Evolutionary conservation across 1,139 yeast genomes (phyloP), one percentile per base, ranked within the genome.

Genomic region (Blastobotrys illinoisensis): DNA sequence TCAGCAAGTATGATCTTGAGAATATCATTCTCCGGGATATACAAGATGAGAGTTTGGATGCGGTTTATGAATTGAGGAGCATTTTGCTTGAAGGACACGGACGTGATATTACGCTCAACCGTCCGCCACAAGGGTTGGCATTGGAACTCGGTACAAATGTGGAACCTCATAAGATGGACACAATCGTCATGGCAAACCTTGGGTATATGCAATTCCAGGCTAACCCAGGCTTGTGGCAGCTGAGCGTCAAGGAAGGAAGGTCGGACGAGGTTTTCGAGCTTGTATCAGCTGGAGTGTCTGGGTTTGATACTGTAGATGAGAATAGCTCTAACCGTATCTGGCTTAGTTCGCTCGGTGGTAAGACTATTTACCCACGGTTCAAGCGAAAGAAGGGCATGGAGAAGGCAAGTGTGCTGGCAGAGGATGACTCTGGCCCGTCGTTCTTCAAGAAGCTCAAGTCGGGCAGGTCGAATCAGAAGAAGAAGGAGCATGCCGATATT

Each of bases 141-240:
- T 64, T 86, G 14, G 77, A 77, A 40, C 66, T 84, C 11, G 67
- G 71, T 13, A 64, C 69, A 11, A 44, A 58, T 2, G 45, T 51
- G 13, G 55, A 57, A 2, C 55, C 62, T 0, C 50, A 44, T 13
- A 46, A 63, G 1, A 72, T 77, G 0, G 89, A 86, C 60, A 86
- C 96, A 0, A 74, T 72, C 48, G 82, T 88, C 2, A 83, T 88
- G 91, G 78, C 86, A 0, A 81, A 83, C 53, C 70, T 82, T 53
- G 96, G 96, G 0, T 89, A 89, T 68, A 76, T 86, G 57, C 96
- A 89, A 68, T 71, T 89, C 49, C 80, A 80, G 58, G 82, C 85
- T 0, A 74, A 73, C 49, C 93, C 93, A 0, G 96, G 96, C 0
- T 54, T 75, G 1, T 86, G 88, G 85, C 67, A 71, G 0, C 65